These are phyloP conservation scores for Cladosporium cucumerinum DNA, from an alignment of 2,329 filamentous ascomycete genomes.

Conservation along the genomic window DNA sequence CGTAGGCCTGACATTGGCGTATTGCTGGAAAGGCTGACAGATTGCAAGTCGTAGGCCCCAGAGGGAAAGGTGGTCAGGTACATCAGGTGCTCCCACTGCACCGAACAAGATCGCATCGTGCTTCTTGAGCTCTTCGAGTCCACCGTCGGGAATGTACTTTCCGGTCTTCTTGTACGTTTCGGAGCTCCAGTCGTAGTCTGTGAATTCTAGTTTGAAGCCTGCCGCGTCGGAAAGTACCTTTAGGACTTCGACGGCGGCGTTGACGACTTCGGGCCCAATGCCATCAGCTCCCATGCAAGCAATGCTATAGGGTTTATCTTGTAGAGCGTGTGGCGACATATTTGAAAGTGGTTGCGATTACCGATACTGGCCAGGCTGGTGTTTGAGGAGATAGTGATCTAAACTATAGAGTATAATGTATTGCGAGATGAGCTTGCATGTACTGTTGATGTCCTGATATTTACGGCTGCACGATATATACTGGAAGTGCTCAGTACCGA, in stretches of 20 bases:
- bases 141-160: slow-evolving; percentile 61
- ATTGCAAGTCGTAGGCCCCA: slow-evolving; percentile 57
- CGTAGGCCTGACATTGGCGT: slow-evolving; percentile 58
- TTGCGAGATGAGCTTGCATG: not conserved
- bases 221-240: slow-evolving; percentile 51
- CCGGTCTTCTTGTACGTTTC: slow-evolving; percentile 64
- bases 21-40: slow-evolving; percentile 54
- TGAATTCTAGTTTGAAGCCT: slow-evolving; percentile 60
- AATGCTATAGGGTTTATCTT: slow-evolving; percentile 47
- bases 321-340: slow-evolving; percentile 28
- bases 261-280: slow-evolving; percentile 66
- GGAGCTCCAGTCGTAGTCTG: slow-evolving; percentile 64
- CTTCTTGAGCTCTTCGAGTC: slow-evolving; percentile 53
- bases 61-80: slow-evolving; percentile 50
- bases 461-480: not conserved
- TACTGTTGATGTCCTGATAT: not conserved
- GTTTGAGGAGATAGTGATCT: not conserved
- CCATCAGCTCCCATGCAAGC: slow-evolving; percentile 68
- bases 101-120: slow-evolving; percentile 68
- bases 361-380: not conserved
- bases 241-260: slow-evolving; percentile 61
- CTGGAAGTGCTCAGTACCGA: not conserved
- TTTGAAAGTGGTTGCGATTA: not conserved
- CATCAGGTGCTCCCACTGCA: slow-evolving; percentile 60
- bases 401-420: not conserved